Percentiles rank a stretch among this genome's conserved stretches.
phyloP scores from a whole-genome alignment of 116 monocot genomes.

The Iris pallida region DNA sequence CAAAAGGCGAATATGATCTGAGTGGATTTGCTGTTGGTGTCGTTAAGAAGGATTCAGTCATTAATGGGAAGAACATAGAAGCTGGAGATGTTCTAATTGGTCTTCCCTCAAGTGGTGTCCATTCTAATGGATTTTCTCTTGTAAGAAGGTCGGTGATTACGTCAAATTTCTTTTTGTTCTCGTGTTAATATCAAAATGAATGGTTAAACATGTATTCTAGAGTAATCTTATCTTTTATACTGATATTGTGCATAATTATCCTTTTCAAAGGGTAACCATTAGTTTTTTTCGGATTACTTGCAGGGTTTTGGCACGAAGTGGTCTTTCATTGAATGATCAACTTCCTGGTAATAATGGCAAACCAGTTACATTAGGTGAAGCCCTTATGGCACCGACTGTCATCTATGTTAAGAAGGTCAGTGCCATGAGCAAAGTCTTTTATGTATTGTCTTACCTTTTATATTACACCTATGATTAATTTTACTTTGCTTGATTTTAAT shows the following conservation, averaged over 20 bases:
- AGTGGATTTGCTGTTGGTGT: slow-evolving; percentile 96
- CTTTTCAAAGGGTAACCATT: too few relatives aligned
- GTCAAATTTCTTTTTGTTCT: too few relatives aligned
- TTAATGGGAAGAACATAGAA: slow-evolving; percentile 74
- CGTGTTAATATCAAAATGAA: too few relatives aligned
- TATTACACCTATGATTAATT: background rate
- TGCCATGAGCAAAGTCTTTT: too few relatives aligned
- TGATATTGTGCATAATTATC: too few relatives aligned
- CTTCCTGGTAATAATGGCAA: slow-evolving; percentile 43
- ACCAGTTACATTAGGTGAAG: slow-evolving; percentile 58
- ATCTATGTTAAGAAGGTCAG: slow-evolving; percentile 88
- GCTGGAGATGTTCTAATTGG: slow-evolving; percentile 75
- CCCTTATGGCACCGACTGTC: slow-evolving; percentile 75
- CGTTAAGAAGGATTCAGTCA: slow-evolving; percentile 70
- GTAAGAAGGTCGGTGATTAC: slow-evolving; percentile 65
- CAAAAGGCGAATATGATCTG: slow-evolving; percentile 88
- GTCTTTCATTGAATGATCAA: slow-evolving; percentile 52
- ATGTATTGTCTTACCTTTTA: background rate
- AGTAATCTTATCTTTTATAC: too few relatives aligned
- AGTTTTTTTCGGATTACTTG: too few relatives aligned
- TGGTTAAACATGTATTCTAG: too few relatives aligned
- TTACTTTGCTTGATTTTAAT: too few relatives aligned
- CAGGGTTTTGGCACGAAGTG: slow-evolving; percentile 56
- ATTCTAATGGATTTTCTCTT: slow-evolving; percentile 92
- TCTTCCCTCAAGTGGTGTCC: slow-evolving; percentile 89